phyloP scores from a whole-genome alignment of 2,329 filamentous ascomycete genomes.

The Colletotrichum eremochloae region DNA sequence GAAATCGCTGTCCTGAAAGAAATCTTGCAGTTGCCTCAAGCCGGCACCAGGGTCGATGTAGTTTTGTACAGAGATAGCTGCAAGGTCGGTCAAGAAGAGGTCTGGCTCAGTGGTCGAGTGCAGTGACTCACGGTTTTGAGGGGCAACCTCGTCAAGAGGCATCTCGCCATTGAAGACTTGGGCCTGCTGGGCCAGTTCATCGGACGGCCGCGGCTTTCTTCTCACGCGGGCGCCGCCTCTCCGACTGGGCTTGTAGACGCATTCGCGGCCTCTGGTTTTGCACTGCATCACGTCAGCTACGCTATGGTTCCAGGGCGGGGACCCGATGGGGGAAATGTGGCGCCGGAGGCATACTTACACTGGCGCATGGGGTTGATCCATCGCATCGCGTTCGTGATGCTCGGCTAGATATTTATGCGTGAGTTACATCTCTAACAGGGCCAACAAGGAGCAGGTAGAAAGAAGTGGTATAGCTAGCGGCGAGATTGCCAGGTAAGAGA shows the following conservation, averaged over 20 bases:
- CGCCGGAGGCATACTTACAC: slow-evolving; percentile 50
- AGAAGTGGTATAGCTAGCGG: background rate
- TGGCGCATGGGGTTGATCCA: slow-evolving; percentile 58
- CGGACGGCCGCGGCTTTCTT: slow-evolving; percentile 50
- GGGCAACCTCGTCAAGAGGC: slow-evolving; percentile 47
- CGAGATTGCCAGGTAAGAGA: background rate
- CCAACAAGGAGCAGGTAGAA: background rate
- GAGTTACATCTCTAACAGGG: background rate
- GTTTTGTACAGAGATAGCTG: slow-evolving; percentile 53
- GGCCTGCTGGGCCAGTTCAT: slow-evolving; percentile 45
- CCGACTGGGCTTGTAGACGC: slow-evolving; percentile 58
- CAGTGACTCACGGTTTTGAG: slow-evolving; percentile 49
- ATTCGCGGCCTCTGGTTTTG: slow-evolving; percentile 55
- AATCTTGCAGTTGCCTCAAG: slow-evolving; percentile 60
- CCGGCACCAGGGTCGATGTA: slow-evolving; percentile 63
- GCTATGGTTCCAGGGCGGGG: slow-evolving; percentile 14
- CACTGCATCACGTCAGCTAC: slow-evolving; percentile 50
- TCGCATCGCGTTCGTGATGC: slow-evolving; percentile 62
- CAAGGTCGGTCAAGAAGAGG: slow-evolving; percentile 26
- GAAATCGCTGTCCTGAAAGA: slow-evolving; percentile 61
- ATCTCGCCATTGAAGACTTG: slow-evolving; percentile 46
- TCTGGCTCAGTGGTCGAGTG: background rate
- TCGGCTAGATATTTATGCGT: slow-evolving; percentile 50
- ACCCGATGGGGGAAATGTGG: background rate
- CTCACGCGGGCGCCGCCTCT: slow-evolving; percentile 59